A percentile compares a stretch with the other conserved stretches of the same genome.
phyloP scores from a whole-genome alignment of 768 basidiomycete species.

The Thelephora aurantiotincta region DNA sequence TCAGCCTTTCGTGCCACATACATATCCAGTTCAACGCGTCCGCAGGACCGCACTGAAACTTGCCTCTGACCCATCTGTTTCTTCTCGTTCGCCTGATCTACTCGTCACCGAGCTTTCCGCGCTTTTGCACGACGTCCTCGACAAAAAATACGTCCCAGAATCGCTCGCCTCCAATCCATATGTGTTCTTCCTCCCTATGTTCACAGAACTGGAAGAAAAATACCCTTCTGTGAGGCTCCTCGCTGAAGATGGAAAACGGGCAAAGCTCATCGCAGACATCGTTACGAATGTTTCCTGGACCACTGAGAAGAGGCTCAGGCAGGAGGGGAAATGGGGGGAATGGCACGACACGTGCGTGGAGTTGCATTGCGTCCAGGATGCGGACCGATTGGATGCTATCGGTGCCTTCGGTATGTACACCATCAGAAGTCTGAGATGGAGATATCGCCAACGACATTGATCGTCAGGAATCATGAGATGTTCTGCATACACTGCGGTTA shows the following conservation, averaged over 20 bases:
- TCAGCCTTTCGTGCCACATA: no score
- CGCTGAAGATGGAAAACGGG: slow-evolving; percentile 40
- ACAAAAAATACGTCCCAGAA: slow-evolving; percentile 68
- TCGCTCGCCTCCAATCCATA: slow-evolving; percentile 43
- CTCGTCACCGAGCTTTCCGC: slow-evolving; percentile 73
- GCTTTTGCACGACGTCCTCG: slow-evolving; percentile 78
- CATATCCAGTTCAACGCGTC: slow-evolving; percentile 58
- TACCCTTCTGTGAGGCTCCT: slow-evolving; percentile 27
- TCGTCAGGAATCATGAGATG: slow-evolving; percentile 29
- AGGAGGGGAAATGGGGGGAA: slow-evolving; percentile 35
- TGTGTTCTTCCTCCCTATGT: slow-evolving; percentile 55
- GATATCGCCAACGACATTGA: not conserved
- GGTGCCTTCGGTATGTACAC: slow-evolving; percentile 30
- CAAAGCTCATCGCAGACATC: slow-evolving; percentile 38
- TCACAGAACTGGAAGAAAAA: slow-evolving; percentile 21
- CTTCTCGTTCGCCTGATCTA: slow-evolving; percentile 40
- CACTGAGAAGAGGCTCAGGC: slow-evolving; percentile 58
- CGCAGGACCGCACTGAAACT: slow-evolving; percentile 61
- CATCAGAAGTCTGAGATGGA: not conserved
- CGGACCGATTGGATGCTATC: slow-evolving; percentile 38
- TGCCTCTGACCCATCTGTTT: slow-evolving; percentile 22
- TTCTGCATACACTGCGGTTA: slow-evolving; percentile 28
- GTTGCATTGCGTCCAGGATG: slow-evolving; percentile 56
- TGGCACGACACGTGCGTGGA: slow-evolving; percentile 67
- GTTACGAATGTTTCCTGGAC: slow-evolving; percentile 78